Evolutionary conservation across 1,284 basidiomycete genomes (phyloP), one percentile per base, ranked within the genome.

Genomic region (Fomitiporia mediterranea): DNA sequence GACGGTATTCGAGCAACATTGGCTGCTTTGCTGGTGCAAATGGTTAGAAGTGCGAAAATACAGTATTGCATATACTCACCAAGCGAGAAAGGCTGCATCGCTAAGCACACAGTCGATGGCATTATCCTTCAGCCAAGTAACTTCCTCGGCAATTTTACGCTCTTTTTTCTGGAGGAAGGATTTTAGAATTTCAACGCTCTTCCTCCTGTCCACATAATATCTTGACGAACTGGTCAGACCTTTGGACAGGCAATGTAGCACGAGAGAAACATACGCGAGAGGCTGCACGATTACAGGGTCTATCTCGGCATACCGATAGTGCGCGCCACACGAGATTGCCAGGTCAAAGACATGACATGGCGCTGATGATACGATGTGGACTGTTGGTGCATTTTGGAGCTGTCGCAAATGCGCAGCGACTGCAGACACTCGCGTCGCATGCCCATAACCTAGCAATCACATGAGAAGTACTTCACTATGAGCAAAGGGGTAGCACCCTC

Each of bases 11-110:
- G 75, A 0, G 81, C 79, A 32, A 72, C 66, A 58, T 82, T 80
- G 2, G 86, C 88, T 1, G 87, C 86, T 49, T 85, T 75, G 65
- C 88, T 89, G 62, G 19, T 37, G 17, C 53, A 19, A 6, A 40
- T 39, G 32, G 30, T 54, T 49, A 37, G 34, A 25, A 19, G 39
- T 46, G 54, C 13, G 27, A 27, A n/a, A 11, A 28, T 5, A 34
- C 32, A 34, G 32, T 13, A 13, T 13, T 6, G 19, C 9, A 35
- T 46, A 21, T 42, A 68, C 81, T 55, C 64, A 87, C 87, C 87
- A 89, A 52, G 84, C 87, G 19, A 90, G 74, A 65, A 89, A 90
- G 1, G 86, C 86, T 2, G 87, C 84, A 65, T 91, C 88, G 64
- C 84, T 87, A 35, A 91, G 67, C 1, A 90, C 86, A 49, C 80